Evolutionary conservation across 176 grass and related monocot species (phyloP), one percentile per base, ranked within the genome.

Genomic region (Avena atlantica): DNA sequence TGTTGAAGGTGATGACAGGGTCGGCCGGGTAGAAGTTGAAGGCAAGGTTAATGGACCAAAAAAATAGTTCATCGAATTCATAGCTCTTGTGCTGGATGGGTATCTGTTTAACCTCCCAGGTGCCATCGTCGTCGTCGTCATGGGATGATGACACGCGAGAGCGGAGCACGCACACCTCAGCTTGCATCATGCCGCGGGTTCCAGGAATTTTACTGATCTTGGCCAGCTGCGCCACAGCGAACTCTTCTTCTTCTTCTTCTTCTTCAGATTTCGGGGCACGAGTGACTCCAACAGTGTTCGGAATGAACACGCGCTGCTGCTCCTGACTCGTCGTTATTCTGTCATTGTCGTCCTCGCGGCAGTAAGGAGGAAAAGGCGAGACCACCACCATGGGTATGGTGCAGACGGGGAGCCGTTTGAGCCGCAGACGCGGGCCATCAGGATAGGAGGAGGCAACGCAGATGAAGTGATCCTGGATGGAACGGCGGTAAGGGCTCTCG

Each of bases 121-220:
- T 5, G 19, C 69, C 69, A 5, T 34, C 31, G 31, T 3, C 31
- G 31, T 34, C 31, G 31, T 34, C 31, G 31, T 49, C 70, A 24
- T 23, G 9, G 20, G 6, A 40, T 6, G 40, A 72, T 47, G 21
- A 34, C 31, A 34, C 10, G 23, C 4, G 10, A 1, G 40, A 47
- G 19, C 40, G 70, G 40, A 72, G 15, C 40, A 72, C 70, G 13
- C 70, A 72, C 20, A 72, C 40, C 20, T 72, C 70, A n/a, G 70
- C 70, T 72, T 72, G 40, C 19, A 72, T 7, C 20, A 21, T 47
- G 40, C 31, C 31, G 31, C 17, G 1, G 40, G 3, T 70, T 36
- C 9, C 70, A 2, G 40, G 9, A 3, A 70, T 72, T 5, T 47
- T 1, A 15, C 36, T 70, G 68, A 70, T 42, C 10, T 2, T 72